phyloP scores from a whole-genome alignment of 257 asterid species.

The Jaltomata sinuosa region DNA sequence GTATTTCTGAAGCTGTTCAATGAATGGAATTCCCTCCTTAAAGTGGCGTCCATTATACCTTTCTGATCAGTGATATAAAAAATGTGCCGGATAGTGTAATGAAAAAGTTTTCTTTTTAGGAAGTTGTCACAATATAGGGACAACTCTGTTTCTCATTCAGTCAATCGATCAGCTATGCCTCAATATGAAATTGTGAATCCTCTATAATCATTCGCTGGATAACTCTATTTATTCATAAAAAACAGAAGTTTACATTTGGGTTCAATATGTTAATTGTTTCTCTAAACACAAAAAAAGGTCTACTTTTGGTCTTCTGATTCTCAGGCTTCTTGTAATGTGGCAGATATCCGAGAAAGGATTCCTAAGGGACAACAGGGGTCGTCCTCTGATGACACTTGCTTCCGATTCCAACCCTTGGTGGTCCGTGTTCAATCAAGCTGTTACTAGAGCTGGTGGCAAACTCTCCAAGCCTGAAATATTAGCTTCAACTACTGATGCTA shows the following conservation, averaged over 20 bases:
- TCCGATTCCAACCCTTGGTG: constrained; percentile 90
- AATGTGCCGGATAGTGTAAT: neutral
- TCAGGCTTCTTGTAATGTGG: neutral
- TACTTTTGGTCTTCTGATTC: neutral
- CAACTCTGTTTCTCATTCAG: neutral
- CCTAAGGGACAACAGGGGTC: constrained; percentile 54
- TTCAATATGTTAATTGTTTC: neutral
- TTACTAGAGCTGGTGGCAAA: constrained; percentile 71
- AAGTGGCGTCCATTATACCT: neutral
- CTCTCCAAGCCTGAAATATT: constrained; percentile 85
- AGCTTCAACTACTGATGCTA: constrained; percentile 85
- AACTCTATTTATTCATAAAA: neutral
- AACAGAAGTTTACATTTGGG: neutral
- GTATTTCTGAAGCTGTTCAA: neutral
- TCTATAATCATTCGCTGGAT: neutral
- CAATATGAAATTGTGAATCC: neutral
- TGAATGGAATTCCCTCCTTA: neutral
- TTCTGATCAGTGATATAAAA: neutral
- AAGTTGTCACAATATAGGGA: neutral
- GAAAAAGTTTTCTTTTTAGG: neutral
- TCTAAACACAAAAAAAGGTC: neutral
- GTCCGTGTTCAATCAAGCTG: constrained; percentile 62
- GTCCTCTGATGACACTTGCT: constrained; percentile 63
- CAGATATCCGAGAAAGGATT: constrained; percentile 70
- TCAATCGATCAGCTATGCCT: neutral